These are phyloP conservation scores for Trichoderma citrinoviride DNA, from an alignment of 2,329 filamentous ascomycete species.

Conservation along the genomic window DNA sequence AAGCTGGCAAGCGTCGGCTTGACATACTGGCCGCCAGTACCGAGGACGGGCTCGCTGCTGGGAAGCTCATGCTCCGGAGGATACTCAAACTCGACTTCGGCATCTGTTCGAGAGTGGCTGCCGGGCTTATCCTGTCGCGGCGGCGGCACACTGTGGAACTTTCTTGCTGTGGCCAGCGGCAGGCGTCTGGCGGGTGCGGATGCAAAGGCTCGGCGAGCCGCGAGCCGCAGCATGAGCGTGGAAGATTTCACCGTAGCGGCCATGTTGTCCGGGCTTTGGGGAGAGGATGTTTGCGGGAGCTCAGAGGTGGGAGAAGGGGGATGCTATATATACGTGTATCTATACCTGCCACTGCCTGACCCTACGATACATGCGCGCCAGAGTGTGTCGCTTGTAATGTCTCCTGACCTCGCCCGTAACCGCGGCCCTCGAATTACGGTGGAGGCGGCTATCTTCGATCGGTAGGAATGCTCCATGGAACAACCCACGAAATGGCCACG, in stretches of 20 bases:
- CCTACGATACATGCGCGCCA: no score
- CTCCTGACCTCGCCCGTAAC: conserved; percentile 8
- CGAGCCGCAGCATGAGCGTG: background rate
- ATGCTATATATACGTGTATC: background rate
- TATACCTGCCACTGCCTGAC: background rate
- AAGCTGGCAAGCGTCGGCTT: conserved; percentile 84
- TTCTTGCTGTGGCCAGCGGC: conserved; percentile 29
- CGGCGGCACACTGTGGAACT: conserved; percentile 35
- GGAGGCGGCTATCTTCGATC: background rate
- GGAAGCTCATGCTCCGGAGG: conserved; percentile 73
- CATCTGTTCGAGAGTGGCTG: conserved; percentile 74
- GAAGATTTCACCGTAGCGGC: conserved; percentile 1
- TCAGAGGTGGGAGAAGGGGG: background rate
- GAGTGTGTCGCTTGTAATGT: background rate
- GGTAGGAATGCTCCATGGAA: background rate
- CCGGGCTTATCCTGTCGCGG: conserved; percentile 51
- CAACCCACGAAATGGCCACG: background rate
- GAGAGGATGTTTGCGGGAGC: background rate
- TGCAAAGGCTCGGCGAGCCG: background rate
- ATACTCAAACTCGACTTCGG: conserved; percentile 74
- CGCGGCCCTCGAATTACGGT: background rate
- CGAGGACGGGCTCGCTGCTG: conserved; percentile 65
- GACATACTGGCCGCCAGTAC: conserved; percentile 75
- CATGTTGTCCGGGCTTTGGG: background rate
- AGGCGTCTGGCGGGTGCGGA: conserved; percentile 4